Conservation (phyloP, 148 eudicot genomes). For the Vaccinium darrowii region DNA sequence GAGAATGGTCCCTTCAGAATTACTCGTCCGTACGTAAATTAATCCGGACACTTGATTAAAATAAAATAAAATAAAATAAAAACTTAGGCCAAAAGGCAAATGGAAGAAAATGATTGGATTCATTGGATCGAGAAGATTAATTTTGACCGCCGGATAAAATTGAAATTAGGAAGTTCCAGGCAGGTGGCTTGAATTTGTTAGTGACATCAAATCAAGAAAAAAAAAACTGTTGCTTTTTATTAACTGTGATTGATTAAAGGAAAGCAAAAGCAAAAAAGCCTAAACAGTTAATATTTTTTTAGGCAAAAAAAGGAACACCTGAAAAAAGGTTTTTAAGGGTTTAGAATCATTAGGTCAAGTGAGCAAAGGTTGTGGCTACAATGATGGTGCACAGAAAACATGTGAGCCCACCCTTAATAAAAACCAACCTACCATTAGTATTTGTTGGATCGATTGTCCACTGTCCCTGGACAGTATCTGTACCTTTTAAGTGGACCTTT, state of each 20-base stretch:
- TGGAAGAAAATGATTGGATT: neutral
- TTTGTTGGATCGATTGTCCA: neutral
- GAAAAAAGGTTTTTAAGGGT: neutral
- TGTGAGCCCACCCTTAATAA: conserved; percentile 1
- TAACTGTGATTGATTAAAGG: neutral
- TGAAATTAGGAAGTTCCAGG: neutral
- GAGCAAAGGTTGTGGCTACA: conserved; percentile 21
- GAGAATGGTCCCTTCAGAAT: too few species aligned
- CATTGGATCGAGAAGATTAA: neutral
- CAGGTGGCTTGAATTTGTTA: neutral
- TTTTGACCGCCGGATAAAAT: neutral
- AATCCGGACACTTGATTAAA: too few species aligned
- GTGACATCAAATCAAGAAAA: neutral
- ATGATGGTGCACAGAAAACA: conserved; percentile 20
- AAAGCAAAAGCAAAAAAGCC: neutral
- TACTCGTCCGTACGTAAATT: too few species aligned
- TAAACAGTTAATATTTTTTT: neutral
- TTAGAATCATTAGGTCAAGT: conserved; percentile 19
- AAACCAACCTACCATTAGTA: neutral
- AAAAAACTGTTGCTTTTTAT: neutral
- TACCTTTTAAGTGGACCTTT: neutral
- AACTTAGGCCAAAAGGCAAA: neutral
- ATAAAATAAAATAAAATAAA: too few species aligned
- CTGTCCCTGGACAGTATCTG: neutral
- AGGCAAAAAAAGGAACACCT: neutral